Conservation (phyloP, 2,329 filamentous ascomycete genomes). For the Ciborinia camelliae region DNA sequence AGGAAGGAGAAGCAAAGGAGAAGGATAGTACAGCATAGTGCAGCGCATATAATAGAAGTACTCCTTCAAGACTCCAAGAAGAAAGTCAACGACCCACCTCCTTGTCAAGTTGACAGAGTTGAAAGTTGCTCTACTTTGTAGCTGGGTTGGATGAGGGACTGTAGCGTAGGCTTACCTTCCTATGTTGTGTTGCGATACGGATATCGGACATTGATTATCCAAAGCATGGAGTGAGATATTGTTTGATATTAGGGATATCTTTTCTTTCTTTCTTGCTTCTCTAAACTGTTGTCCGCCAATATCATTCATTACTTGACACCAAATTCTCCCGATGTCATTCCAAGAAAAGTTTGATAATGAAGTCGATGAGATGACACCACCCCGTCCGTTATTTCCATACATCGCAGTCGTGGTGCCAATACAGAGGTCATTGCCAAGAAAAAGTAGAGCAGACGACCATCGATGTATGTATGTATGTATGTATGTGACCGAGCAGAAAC, state of each 20-base stretch:
- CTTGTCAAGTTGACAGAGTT: background rate
- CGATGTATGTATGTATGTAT: too few species aligned
- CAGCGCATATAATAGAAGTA: background rate
- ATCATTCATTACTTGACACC: slow-evolving; percentile 1
- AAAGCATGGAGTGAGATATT: background rate
- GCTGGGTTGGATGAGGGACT: too few species aligned
- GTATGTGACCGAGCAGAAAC: background rate
- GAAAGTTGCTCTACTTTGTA: background rate
- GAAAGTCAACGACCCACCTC: too few species aligned
- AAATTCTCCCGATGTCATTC: background rate
- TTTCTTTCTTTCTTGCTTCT: background rate
- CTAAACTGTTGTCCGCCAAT: background rate
- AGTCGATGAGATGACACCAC: background rate
- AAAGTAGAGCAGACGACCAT: background rate
- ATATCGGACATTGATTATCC: background rate
- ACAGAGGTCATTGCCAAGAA: background rate
- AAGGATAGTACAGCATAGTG: background rate
- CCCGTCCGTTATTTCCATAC: background rate
- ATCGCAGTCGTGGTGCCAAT: background rate
- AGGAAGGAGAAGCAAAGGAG: background rate
- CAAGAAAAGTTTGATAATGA: background rate
- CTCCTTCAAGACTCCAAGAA: background rate
- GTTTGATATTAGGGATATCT: background rate
- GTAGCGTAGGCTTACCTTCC: too few species aligned
- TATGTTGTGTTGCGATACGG: background rate